These are phyloP conservation scores for Pseudogymnoascus sp. DNA, from an alignment of 2,329 filamentous ascomycete genomes.

Conservation along the genomic window DNA sequence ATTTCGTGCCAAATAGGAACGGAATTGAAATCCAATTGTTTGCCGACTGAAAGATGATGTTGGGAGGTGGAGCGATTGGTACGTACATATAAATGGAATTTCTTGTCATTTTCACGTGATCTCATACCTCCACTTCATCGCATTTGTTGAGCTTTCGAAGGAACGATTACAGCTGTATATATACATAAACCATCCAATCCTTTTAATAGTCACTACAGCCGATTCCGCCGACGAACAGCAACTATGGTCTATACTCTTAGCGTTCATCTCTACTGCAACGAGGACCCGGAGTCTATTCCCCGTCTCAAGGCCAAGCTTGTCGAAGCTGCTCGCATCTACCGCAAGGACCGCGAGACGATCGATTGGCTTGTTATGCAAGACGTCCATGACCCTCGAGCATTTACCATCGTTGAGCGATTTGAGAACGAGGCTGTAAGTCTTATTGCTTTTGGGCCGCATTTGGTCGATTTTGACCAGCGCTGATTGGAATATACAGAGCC, in stretches of 20 bases:
- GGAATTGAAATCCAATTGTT: not conserved
- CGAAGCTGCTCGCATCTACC: conserved; percentile 67
- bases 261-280: conserved; percentile 63
- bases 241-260: conserved; percentile 64
- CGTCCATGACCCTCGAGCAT: conserved; percentile 58
- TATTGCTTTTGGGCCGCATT: not conserved
- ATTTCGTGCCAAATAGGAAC: not conserved
- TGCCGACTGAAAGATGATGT: not conserved
- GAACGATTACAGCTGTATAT: not conserved
- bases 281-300: conserved; percentile 53
- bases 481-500: conserved; percentile 33
- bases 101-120: not conserved
- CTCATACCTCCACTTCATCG: not conserved
- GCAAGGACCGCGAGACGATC: conserved; percentile 62
- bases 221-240: not conserved
- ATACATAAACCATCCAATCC: not conserved
- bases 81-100: not conserved
- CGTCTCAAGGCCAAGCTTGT: conserved; percentile 66
- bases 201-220: not conserved
- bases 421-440: conserved; percentile 52
- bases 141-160: not conserved
- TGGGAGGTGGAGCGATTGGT: not conserved
- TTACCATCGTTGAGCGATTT: conserved; percentile 71
- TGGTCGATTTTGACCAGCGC: not conserved
- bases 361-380: conserved; percentile 75